Evolutionary conservation across 176 grass and related monocot species (phyloP).

Genomic region (Oryza coarctata): DNA sequence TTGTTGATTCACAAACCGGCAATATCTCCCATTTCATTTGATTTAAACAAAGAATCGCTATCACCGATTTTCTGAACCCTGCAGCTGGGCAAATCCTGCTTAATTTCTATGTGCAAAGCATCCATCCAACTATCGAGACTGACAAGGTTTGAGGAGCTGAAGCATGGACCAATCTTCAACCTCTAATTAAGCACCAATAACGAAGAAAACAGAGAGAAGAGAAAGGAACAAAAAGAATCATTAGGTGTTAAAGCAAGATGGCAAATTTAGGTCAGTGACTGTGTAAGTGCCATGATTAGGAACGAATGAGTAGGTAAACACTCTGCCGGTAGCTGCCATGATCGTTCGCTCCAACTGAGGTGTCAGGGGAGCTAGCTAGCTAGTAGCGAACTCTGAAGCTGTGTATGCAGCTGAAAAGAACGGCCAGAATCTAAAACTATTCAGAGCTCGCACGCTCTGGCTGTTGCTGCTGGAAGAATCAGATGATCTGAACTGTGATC

Average conservation of each 20-base stretch:
- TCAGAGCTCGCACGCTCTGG: background rate
- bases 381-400: background rate
- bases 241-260: background rate
- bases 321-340: slow-evolving; percentile 13
- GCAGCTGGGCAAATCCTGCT: background rate
- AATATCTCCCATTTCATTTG: background rate
- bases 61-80: background rate
- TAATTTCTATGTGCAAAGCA: background rate
- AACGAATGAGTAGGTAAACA: background rate
- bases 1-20: background rate
- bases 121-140: background rate
- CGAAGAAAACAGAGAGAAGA: background rate
- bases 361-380: background rate
- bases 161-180: background rate
- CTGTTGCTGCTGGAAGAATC: background rate
- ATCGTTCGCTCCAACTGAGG: slow-evolving; percentile 22
- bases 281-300: background rate
- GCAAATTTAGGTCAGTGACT: background rate
- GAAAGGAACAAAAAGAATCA: background rate
- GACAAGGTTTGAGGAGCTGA: background rate
- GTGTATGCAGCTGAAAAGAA: slow-evolving; percentile 3
- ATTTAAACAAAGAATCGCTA: background rate
- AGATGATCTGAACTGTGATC: background rate
- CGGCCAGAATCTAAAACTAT: background rate
- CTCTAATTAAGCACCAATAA: background rate